Evolutionary conservation across 2,329 filamentous ascomycete genomes (phyloP), one percentile per base, ranked within the genome.

Genomic region (Niveomyces coronatus): DNA sequence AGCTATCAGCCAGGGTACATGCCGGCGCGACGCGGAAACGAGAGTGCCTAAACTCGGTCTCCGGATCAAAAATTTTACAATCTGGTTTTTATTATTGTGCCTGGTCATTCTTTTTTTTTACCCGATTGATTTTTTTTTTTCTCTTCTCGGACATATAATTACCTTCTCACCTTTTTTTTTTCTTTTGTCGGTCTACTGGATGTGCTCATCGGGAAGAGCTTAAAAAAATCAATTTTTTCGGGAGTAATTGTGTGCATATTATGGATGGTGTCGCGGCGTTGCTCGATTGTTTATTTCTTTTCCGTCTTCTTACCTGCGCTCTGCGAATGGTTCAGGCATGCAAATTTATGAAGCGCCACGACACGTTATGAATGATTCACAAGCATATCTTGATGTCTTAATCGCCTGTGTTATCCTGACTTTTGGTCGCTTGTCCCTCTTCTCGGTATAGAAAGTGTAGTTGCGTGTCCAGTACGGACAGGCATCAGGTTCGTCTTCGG

Each of bases 41-140:
- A 50, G 4, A 51, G 46, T 28, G 23, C 33, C 11, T 41, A 51
- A 50, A 36, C 59, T 27, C 63, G 45, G 60, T 58, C 9, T 58
- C 56, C 19, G 70, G 68, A 52, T 71, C 56, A 57, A 48, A 36
- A 5, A 30, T 10, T 18, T 15, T 9, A 4, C 14, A 13, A 6
- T 31, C 13, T 20, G 16, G 15, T 23, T 31, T 31, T 31, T 29
- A 6, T 17, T 15, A 35, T 30, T 30, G 22, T 18, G 17, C 24
- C 24, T 41, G 5, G 16, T 33, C 29, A 32, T 23, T 31, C 30
- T 18, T 34, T 34, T n/a, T n/a, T n/a, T n/a, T n/a, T n/a, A 22
- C 20, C 15, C 14, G 9, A 34, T 34, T 7, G 6, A 20, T 34
- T 11, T 34, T n/a, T 15, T 8, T 8, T 30, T 27, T 28, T 39